A percentile compares a stretch with the other conserved stretches of the same genome.
Evolutionary conservation across 2,329 filamentous ascomycete species (phyloP).

Genomic region (Capronia coronata): DNA sequence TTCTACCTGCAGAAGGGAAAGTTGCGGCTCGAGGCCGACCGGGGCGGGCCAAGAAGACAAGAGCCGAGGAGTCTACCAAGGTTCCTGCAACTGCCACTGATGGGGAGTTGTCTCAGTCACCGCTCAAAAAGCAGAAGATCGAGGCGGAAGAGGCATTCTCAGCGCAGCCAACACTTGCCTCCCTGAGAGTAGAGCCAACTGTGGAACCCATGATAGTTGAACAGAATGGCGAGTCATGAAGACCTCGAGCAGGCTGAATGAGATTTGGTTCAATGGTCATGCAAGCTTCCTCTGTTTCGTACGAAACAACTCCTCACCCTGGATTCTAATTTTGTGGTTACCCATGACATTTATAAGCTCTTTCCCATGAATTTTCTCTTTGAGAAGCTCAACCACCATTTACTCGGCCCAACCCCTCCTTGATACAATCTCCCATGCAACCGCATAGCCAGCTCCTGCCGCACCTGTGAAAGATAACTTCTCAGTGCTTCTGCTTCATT

Average conservation of each 20-base stretch:
- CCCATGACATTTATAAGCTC: slow-evolving; percentile 52
- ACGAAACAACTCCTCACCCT: background rate
- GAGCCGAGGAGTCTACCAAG: slow-evolving; percentile 4
- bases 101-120: slow-evolving; percentile 15
- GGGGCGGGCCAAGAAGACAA: slow-evolving; percentile 48
- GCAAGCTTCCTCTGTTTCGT: background rate
- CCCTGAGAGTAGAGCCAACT: slow-evolving; percentile 1
- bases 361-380: slow-evolving; percentile 99
- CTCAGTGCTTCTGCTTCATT: slow-evolving; percentile 83
- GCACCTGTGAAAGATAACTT: slow-evolving; percentile 72
- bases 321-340: background rate
- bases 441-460: slow-evolving; percentile 80
- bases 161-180: background rate
- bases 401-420: slow-evolving; percentile 61
- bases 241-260: background rate
- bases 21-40: slow-evolving; percentile 74
- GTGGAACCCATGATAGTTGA: slow-evolving; percentile 6
- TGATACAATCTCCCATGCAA: slow-evolving; percentile 82
- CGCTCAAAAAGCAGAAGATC: slow-evolving; percentile 20
- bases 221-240: background rate
- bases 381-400: slow-evolving; percentile 98
- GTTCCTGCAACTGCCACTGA: slow-evolving; percentile 20
- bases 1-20: slow-evolving; percentile 66
- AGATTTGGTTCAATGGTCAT: background rate
- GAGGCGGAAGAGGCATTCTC: background rate